These are phyloP conservation scores for Venturia asperata DNA, from an alignment of 2,329 filamentous ascomycete genomes.

Conservation along the genomic window DNA sequence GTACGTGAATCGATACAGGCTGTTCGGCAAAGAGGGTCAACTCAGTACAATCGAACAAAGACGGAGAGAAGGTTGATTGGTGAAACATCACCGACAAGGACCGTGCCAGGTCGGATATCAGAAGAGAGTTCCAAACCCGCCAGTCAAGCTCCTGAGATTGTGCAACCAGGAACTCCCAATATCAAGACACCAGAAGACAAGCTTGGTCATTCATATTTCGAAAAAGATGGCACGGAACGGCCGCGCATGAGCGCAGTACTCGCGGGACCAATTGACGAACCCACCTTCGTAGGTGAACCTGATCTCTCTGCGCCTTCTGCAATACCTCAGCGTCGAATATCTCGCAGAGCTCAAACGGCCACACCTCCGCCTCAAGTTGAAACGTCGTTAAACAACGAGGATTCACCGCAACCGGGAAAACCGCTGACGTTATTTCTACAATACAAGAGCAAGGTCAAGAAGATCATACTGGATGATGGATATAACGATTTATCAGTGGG, in stretches of 20 bases:
- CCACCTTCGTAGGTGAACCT: conserved; percentile 19
- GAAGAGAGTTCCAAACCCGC: conserved; percentile 47
- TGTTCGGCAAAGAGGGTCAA: conserved; percentile 54
- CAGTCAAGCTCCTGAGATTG: conserved; percentile 23
- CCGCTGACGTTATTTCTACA: conserved; percentile 91
- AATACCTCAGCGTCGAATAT: conserved; percentile 28
- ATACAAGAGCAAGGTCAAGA: conserved; percentile 96
- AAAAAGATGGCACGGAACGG: conserved; percentile 25
- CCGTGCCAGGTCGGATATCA: conserved; percentile 46
- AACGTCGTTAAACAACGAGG: conserved; percentile 41
- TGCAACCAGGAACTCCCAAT: conserved; percentile 39
- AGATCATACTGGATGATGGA: conserved; percentile 81
- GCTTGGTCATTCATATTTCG: conserved; percentile 35
- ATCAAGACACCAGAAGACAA: conserved; percentile 62
- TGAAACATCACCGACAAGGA: conserved; percentile 58
- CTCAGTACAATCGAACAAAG: conserved; percentile 45
- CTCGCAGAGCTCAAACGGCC: conserved; percentile 31
- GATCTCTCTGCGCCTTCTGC: conserved; percentile 13
- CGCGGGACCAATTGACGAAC: conserved; percentile 32
- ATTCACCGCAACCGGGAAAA: conserved; percentile 68
- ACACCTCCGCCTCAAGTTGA: conserved; percentile 35
- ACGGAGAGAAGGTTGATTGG: conserved; percentile 42
- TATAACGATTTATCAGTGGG: conserved; percentile 79
- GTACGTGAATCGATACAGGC: conserved; percentile 76
- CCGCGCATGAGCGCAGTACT: conserved; percentile 31